Evolutionary conservation across 345 rosid genomes (phyloP), one percentile per base, ranked within the genome.

Genomic region (Populus alba): DNA sequence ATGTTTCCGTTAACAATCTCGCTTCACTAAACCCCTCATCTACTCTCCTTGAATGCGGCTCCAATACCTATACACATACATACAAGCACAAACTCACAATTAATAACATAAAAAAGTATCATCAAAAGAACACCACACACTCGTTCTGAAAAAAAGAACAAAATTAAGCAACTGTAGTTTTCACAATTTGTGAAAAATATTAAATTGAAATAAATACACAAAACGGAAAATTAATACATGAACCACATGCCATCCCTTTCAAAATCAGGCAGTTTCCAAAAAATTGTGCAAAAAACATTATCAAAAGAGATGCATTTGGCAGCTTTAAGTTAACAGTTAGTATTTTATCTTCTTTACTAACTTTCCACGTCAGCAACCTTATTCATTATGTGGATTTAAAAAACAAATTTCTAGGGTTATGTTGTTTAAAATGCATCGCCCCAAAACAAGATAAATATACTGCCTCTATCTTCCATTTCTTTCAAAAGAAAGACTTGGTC

Each of bases 1-100:
- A 41, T 37, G 90, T 81, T 66, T 91, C 94, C 0, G 84, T 83
- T 68, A 94, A 87, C 75, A 97, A 89, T 68, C 96, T 93, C 1
- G 97, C 92, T 85, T 92, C 98, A 68, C 91, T 91, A 80, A 97
- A 94, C 49, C 99, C 91, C 85, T 94, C 98, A 81, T 97, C 97
- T 66, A 86, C 96, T 29, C 94, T 89, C 87, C 97, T 88, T 9
- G 81, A 67, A 66, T 89, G 97, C 15, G 99, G 98, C 85, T 94
- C 97, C 85, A 97, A 80, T 25, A 97, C 89, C 99, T 97, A 77
- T 41, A 59, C 33, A 45, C 39, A 47, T n/a, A 11, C 76, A 61
- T 47, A 13, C 18, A 18, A 41, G 8, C 12, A 57, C 55, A 67
- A 10, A 22, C 10, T 7, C 5, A 59, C 25, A 59, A 59, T 3